A percentile compares a stretch with the other conserved stretches of the same genome.
Evolutionary conservation across 2,329 filamentous ascomycete genomes (phyloP).

Genomic region (Cucurbitaria berberidis): DNA sequence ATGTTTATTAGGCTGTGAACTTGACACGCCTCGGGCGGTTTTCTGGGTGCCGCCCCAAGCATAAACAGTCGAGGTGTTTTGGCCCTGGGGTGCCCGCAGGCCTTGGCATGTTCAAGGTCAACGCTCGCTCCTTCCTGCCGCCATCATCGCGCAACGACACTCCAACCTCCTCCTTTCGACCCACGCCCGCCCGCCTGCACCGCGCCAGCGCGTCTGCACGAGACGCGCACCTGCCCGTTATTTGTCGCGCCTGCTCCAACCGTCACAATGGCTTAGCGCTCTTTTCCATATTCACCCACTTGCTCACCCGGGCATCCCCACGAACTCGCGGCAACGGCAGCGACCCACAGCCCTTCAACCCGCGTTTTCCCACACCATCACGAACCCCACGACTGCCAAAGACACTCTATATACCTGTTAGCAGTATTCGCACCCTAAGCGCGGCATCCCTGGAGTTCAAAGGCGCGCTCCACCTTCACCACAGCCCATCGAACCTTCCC

Average conservation of each 20-base stretch:
- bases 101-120: conserved; percentile 34
- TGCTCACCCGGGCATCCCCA: conserved; percentile 15
- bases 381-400: conserved; percentile 1
- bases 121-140: conserved; percentile 20
- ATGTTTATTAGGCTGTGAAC: no score
- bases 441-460: conserved; percentile 14
- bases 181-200: conserved; percentile 15
- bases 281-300: conserved; percentile 18
- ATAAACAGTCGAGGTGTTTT: conserved; percentile 37
- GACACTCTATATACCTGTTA: neutral
- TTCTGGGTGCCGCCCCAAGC: conserved; percentile 8
- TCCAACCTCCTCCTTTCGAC: conserved; percentile 42
- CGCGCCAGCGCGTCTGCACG: conserved; percentile 32
- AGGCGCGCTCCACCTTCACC: conserved; percentile 12
- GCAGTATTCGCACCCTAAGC: conserved; percentile 4
- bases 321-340: conserved; percentile 25
- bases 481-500: conserved; percentile 10
- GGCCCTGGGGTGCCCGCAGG: conserved; percentile 25
- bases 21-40: no score
- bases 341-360: conserved; percentile 15
- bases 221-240: conserved; percentile 24
- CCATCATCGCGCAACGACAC: conserved; percentile 24
- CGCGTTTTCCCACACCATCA: conserved; percentile 8
- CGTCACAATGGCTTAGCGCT: conserved; percentile 33
- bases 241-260: conserved; percentile 18